Base-by-base conservation (phyloP, 441 rosid genomes). In the Cnidoscolus chayamansa region DNA sequence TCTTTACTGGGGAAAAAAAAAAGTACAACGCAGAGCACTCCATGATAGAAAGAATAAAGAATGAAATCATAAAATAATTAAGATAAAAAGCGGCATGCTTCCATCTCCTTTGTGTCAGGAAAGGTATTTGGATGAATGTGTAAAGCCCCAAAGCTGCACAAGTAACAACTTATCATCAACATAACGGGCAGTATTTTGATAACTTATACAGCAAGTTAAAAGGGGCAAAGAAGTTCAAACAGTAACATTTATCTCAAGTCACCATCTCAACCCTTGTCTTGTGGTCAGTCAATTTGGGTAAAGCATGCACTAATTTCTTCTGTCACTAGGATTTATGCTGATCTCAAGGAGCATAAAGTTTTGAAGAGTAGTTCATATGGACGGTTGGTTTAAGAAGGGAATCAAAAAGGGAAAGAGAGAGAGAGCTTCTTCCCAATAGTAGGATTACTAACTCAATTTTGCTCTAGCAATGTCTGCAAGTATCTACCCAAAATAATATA, bases 101-200 rank as follows among this genome's bases (percentile, higher is more conserved):
- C 31, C 31, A 54, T 19, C 63, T 58, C 63, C 80, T 68, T 43
- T 35, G 53, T 20, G 7, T 75, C 78, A 79, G 58, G 78, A 73
- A 13, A 82, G 74, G 76, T 82, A 80, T 20, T 53, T 80, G 67
- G 92, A 87, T 31, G 80, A 70, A 68, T 90, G 92, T 0, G 85
- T 75, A 70, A 90, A 90, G 3, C 94, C 97, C 92, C 97, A 90
- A 1, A 90, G 88, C 97, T 90, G 94, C 86, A 84, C 10, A 17
- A 5, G 57, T 50, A 63, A 68, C 19, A 50, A 55, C 9, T 12
- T 64, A 20, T 62, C 35, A 1, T 62, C 11, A 65, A 48, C 43
- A 49, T 9, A 4, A 2, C 9, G 59, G 59, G 49, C 11, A 56
- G 9, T 7, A 6, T 12, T 7, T 7, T 64, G 49, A 48, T 19